Base-by-base conservation (phyloP, 306 rosid genomes). In the Acacia confusa region DNA sequence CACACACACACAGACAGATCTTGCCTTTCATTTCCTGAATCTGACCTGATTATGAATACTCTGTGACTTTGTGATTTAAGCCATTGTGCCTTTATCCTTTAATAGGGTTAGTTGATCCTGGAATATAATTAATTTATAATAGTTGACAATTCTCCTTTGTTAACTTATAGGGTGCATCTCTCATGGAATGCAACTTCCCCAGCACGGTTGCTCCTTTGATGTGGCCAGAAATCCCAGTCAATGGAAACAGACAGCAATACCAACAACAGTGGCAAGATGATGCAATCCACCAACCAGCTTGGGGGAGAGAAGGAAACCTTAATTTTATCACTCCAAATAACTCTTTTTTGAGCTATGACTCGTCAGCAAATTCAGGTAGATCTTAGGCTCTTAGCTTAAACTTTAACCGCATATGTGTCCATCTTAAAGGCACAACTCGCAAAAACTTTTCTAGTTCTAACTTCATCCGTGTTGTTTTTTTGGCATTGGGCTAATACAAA, bases 331-430 rank as follows among this genome's bases (percentile, higher is more conserved):
- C 92, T 70, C 91, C 97, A 13, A 96, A 92, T 85, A 90, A 91
- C 88, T 92, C 97, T 40, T 88, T 89, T 73, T 80, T 92, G 87
- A 89, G 89, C 78, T 90, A 90, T 22, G 94, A 89, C 83, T 93
- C 93, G 32, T 86, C 95, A 1, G 93, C 88, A 78, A 95, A 90
- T 84, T 93, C 99, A 95, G 99, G 99, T 95, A 83, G 6, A 32
- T 61, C 22, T 45, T 14, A 47, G 27, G 7, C 20, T 61, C 27
- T 52, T 20, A 19, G 38, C 81, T 53, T 58, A 30, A 41, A 25
- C 19, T 43, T 70, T 53, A 20, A 80, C 47, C 44, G 65, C 70
- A 50, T 34, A 6, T 27, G 44, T 41, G 57, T 67, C 55, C 24
- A 6, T 53, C 41, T 64, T 64, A 10, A 60, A 60, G 19, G 53